Evolutionary conservation across 2,329 filamentous ascomycete species (phyloP), one percentile per base, ranked within the genome.

Genomic region (Claviceps arundinis): DNA sequence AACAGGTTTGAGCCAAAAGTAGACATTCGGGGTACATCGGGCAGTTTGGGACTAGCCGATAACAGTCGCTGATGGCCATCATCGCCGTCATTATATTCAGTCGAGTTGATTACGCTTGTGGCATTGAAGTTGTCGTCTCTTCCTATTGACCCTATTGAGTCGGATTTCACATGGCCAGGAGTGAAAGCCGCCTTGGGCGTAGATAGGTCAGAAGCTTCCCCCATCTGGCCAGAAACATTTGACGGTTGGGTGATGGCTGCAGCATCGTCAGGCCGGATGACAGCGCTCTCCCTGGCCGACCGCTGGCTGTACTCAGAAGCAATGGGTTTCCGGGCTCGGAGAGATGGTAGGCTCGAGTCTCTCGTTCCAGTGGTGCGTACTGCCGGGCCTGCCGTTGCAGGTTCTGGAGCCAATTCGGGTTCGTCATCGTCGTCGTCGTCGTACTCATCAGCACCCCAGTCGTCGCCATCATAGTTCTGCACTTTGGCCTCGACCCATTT

Each of bases 401-500:
- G 30, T 16, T 41, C 41, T 5, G 49, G 46, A 19, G 50, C 60
- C 37, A 72, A 69, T 48, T 71, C 67, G 26, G 68, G 67, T 43
- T 73, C 68, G 42, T 79, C 76, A 51, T 82, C 78, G n/a, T 83
- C 79, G 63, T 95, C 91, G 61, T 94, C 89, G 56, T 81, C 77
- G 53, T 80, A 77, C 8, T 83, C 79, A 38, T 84, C 81, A 52
- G 75, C 85, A 38, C 89, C 91, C 90, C 91, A 96, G 63, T 95
- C 91, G 61, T 94, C 89, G 56, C 90, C 91, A 61, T 91, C 90
- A 63, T 97, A 97, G 63, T 81, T 87, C 60, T 86, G 83, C 54
- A 81, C 76, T 67, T 90, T 91, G 38, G 91, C 91, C 62, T 95
- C 85, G 40, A 91, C 85, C 91, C 91, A 97, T 78, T 95, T 95